These are phyloP conservation scores for Trichoderma sp. DNA, from an alignment of 2,329 filamentous ascomycete species.

Conservation along the genomic window DNA sequence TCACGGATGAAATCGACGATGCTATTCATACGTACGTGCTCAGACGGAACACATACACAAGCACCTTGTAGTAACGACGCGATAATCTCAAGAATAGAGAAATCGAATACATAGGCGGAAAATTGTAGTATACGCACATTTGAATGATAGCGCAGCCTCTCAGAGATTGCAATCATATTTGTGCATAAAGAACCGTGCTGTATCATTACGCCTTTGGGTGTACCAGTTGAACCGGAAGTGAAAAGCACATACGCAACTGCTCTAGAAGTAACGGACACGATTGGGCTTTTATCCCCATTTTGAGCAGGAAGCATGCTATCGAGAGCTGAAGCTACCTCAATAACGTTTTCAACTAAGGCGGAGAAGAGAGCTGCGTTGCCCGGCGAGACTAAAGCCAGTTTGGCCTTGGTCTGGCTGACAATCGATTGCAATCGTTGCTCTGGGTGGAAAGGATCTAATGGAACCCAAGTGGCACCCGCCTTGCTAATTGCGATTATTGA, in stretches of 20 bases:
- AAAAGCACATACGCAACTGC: constrained; percentile 14
- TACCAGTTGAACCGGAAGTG: constrained; percentile 9
- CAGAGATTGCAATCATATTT: neutral
- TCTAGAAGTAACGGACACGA: neutral
- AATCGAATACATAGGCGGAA: constrained; percentile 14
- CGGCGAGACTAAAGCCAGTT: neutral
- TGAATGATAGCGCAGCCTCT: neutral
- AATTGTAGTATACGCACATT: constrained; percentile 11
- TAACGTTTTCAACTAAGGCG: neutral
- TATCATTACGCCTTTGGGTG: constrained; percentile 7
- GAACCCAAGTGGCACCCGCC: constrained; percentile 12
- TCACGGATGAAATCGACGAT: constrained; percentile 15
- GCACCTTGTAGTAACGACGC: constrained; percentile 9
- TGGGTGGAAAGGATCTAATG: constrained; percentile 5
- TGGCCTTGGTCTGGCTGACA: constrained; percentile 2
- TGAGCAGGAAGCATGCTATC: neutral
- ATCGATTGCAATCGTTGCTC: constrained; percentile 4
- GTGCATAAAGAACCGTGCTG: constrained; percentile 5
- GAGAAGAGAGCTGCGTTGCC: neutral
- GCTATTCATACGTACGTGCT: constrained; percentile 15
- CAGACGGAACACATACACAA: constrained; percentile 7
- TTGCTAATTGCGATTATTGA: constrained; percentile 16
- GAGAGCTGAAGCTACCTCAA: neutral
- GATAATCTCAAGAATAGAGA: constrained; percentile 19
- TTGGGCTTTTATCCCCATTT: too few species aligned